Base-by-base conservation (phyloP, 257 asterid species). In the Oldenlandia corymbosa region DNA sequence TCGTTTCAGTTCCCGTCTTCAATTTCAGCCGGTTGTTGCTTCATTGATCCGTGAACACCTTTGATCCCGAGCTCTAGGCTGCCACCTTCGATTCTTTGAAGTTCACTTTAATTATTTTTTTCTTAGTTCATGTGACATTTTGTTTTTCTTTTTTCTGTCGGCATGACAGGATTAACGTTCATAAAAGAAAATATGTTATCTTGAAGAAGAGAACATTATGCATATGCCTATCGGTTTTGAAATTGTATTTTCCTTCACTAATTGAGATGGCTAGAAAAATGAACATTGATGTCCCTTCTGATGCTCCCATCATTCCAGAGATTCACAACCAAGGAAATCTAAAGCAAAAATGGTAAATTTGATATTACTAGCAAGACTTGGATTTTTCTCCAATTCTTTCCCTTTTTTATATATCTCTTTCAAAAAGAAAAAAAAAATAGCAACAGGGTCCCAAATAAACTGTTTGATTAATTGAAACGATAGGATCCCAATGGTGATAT, bases 191-290 rank as follows among this genome's bases (percentile, higher is more conserved):
- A 93, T 93, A 2, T 1, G 11, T 21, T 84, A 78, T 76, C 73
- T 93, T 0, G 91, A 66, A 52, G 88, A 81, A 13, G 99, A 87
- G 42, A 83, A 76, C 23, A 74, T 62, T 17, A 96, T 82, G 80
- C 97, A 89, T 59, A 89, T 93, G 99, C 95, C 97, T 0, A 85
- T 90, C 1, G 99, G 96, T 47, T 93, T 85, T 45, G 99, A 93
- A 53, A 84, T 93, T 59, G 88, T 91, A 27, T 76, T n/a, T 93
- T 65, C 99, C 99, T n/a, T 85, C 97, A 1, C 83, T 93, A 4
- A 80, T 89, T 58, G 91, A 85, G 27, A 79, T 69, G 51, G 97
- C 95, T 0, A 84, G 74, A 66, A 68, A 73, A 65, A 66, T 89
- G 0, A 70, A 37, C 53, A 84, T 93, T 14, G 83, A 84, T 10